phyloP scores from a whole-genome alignment of 768 basidiomycete species.

The Hygrophoropsis aurantiaca region DNA sequence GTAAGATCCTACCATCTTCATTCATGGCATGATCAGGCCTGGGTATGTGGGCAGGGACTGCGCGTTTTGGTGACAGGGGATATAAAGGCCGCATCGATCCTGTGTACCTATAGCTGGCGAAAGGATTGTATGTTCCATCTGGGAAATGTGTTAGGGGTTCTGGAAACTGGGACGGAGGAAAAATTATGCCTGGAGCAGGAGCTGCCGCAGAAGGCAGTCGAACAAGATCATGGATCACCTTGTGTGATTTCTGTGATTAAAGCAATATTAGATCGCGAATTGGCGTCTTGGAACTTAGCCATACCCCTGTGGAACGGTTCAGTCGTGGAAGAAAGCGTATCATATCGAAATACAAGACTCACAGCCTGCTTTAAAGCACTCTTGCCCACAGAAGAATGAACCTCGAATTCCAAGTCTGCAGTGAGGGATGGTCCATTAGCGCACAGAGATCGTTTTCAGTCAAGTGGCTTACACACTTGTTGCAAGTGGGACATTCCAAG shows the following conservation, averaged over 20 bases:
- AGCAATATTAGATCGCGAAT: slow-evolving; percentile 6
- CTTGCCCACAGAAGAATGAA: slow-evolving; percentile 92
- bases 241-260: slow-evolving; percentile 71
- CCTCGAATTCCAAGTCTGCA: slow-evolving; percentile 75
- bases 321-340: not conserved
- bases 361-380: slow-evolving; percentile 96
- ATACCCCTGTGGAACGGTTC: slow-evolving; percentile 30
- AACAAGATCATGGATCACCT: slow-evolving; percentile 68
- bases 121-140: slow-evolving; percentile 83
- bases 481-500: slow-evolving; percentile 92
- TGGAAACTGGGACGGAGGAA: slow-evolving; percentile 23
- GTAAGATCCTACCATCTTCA: slow-evolving; percentile 52
- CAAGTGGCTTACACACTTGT: slow-evolving; percentile 60
- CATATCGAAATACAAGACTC: slow-evolving; percentile 34
- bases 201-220: slow-evolving; percentile 15
- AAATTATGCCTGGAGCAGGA: slow-evolving; percentile 2
- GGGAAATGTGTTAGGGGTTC: slow-evolving; percentile 11
- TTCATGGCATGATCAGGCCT: slow-evolving; percentile 80
- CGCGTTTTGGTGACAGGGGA: slow-evolving; percentile 78
- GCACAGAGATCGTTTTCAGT: slow-evolving; percentile 1
- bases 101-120: slow-evolving; percentile 74
- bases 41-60: slow-evolving; percentile 79
- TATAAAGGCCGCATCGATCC: slow-evolving; percentile 81
- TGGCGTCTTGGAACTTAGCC: not conserved
- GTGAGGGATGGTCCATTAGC: slow-evolving; percentile 13